A percentile compares a stretch with the other conserved stretches of the same genome.
These are phyloP conservation scores for Lentinula sp. DNA, from an alignment of 768 basidiomycete species.

Conservation along the genomic window DNA sequence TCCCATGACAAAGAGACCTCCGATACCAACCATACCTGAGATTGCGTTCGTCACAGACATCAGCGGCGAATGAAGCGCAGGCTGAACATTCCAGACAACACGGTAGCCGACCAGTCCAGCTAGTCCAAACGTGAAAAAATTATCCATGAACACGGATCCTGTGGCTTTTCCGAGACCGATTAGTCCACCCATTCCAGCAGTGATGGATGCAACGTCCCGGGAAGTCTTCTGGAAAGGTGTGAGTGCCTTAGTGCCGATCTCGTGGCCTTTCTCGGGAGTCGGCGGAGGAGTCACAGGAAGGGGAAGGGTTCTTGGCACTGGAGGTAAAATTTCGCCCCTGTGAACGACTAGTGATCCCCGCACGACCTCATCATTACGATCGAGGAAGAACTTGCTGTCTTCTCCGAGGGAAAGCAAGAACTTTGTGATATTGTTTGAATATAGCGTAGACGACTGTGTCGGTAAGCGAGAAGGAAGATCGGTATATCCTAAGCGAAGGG, in stretches of 20 bases:
- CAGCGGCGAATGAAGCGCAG: slow-evolving; percentile 82
- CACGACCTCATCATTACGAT: slow-evolving; percentile 80
- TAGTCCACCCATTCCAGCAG: slow-evolving; percentile 68
- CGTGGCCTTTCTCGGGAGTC: slow-evolving; percentile 37
- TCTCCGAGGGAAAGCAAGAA: slow-evolving; percentile 74
- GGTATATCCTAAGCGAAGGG: slow-evolving; percentile 53
- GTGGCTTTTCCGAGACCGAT: slow-evolving; percentile 77
- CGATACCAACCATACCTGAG: slow-evolving; percentile 77
- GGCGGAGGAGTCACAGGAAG: slow-evolving; percentile 51
- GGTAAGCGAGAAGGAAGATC: slow-evolving; percentile 86
- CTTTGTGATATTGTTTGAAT: slow-evolving; percentile 89
- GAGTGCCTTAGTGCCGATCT: slow-evolving; percentile 49
- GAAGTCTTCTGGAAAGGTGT: slow-evolving; percentile 84
- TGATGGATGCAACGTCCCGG: slow-evolving; percentile 67
- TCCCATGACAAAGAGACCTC: slow-evolving; percentile 88
- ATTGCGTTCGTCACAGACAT: slow-evolving; percentile 92
- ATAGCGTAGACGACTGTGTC: slow-evolving; percentile 84
- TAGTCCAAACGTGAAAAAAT: slow-evolving; percentile 84
- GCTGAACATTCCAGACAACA: slow-evolving; percentile 86
- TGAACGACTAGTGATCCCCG: slow-evolving; percentile 76
- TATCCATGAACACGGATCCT: slow-evolving; percentile 80
- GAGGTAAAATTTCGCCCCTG: slow-evolving; percentile 57
- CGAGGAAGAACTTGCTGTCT: slow-evolving; percentile 55
- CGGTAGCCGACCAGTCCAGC: slow-evolving; percentile 84
- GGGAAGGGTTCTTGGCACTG: slow-evolving; percentile 63